Evolutionary conservation across 345 rosid genomes (phyloP).

Genomic region (rapeseed (Brassica napus)): DNA sequence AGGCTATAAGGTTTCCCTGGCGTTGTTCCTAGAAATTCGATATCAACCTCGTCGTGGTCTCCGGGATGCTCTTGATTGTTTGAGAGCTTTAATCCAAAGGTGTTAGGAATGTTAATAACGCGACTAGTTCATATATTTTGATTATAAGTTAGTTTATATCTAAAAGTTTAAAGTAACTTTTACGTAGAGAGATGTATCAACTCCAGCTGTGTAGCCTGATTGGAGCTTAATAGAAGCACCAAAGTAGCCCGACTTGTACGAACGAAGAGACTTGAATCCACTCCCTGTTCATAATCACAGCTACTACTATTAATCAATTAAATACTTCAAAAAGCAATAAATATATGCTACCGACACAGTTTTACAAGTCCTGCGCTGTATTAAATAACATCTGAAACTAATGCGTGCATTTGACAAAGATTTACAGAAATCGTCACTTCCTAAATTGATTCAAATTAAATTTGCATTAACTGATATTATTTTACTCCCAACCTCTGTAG

Average conservation of each 20-base stretch:
- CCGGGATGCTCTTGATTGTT: slow-evolving; percentile 82
- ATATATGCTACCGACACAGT: neutral
- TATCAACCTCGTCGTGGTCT: slow-evolving; percentile 84
- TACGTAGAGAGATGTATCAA: slow-evolving; percentile 78
- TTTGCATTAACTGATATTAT: neutral
- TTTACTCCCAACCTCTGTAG: too few species aligned
- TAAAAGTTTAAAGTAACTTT: slow-evolving; percentile 13
- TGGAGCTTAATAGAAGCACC: slow-evolving; percentile 86
- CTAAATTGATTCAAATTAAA: neutral
- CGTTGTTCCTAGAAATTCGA: slow-evolving; percentile 86
- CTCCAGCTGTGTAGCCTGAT: slow-evolving; percentile 93
- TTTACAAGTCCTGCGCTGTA: neutral
- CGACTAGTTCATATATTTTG: neutral
- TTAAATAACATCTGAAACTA: neutral
- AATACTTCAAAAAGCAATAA: neutral
- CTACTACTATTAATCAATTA: neutral
- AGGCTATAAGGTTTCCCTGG: slow-evolving; percentile 70
- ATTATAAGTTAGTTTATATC: neutral
- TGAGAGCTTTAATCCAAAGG: slow-evolving; percentile 46
- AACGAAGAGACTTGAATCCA: slow-evolving; percentile 75
- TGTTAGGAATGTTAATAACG: neutral
- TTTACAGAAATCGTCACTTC: neutral
- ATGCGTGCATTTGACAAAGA: neutral
- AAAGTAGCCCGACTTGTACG: slow-evolving; percentile 78
- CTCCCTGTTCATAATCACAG: slow-evolving; percentile 59